These are phyloP conservation scores for Irpex sp. DNA, from an alignment of 1,284 basidiomycete species.

Conservation along the genomic window DNA sequence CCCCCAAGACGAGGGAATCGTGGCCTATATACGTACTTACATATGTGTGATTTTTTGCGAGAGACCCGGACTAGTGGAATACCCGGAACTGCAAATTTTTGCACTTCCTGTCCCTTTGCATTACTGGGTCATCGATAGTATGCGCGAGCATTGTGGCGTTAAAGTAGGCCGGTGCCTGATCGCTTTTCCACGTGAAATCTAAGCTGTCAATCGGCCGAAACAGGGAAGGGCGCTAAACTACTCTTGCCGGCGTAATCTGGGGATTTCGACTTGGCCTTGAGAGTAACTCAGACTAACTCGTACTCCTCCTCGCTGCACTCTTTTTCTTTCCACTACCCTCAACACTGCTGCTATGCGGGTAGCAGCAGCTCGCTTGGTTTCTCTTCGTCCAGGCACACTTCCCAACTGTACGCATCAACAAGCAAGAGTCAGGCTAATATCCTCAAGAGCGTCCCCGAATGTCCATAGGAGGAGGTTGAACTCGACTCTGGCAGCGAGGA, in stretches of 20 bases:
- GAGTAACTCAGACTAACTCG: not conserved
- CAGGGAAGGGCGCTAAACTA: not conserved
- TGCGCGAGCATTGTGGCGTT: not conserved
- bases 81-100: too few relatives aligned
- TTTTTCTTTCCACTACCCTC: not conserved
- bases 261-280: not conserved
- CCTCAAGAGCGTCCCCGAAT: slow-evolving; percentile 4
- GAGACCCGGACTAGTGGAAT: too few relatives aligned
- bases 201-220: not conserved
- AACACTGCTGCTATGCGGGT: not conserved
- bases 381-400: not conserved
- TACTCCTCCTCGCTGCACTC: not conserved
- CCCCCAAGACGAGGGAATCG: too few relatives aligned
- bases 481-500: slow-evolving; percentile 8
- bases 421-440: slow-evolving; percentile 6
- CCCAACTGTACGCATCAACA: slow-evolving; percentile 9
- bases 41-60: too few relatives aligned
- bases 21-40: too few relatives aligned
- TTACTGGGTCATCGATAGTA: too few relatives aligned
- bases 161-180: not conserved
- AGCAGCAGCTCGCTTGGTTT: not conserved
- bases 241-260: not conserved
- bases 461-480: slow-evolving; percentile 6
- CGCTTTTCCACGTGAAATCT: slow-evolving; percentile 1
- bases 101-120: too few relatives aligned